Conservation (phyloP, 1,139 yeast species). For the Pichia sorboxylosa region DNA sequence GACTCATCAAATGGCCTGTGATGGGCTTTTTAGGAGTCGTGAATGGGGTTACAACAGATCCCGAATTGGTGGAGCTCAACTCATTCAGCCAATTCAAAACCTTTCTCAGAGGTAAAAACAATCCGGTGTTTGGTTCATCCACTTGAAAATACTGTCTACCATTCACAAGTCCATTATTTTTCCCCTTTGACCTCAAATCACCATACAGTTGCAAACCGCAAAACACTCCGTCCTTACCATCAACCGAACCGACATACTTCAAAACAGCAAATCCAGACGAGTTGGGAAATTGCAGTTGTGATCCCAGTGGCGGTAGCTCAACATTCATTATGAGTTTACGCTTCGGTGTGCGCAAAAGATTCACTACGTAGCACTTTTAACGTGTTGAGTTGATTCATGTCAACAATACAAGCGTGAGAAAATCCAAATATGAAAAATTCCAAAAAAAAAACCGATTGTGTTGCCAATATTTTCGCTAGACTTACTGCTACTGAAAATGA, state of each 20-base stretch:
- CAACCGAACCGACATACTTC: slow-evolving; percentile 62
- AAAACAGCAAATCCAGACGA: slow-evolving; percentile 39
- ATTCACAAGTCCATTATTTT: slow-evolving; percentile 63
- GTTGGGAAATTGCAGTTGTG: slow-evolving; percentile 7
- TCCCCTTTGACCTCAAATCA: slow-evolving; percentile 54
- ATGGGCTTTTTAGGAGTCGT: background rate
- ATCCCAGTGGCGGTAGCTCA: slow-evolving; percentile 9
- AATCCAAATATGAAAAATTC: too few species aligned
- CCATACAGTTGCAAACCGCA: slow-evolving; percentile 81
- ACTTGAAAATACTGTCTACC: slow-evolving; percentile 58
- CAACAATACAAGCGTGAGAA: too few species aligned
- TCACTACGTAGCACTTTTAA: too few species aligned
- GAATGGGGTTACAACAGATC: background rate
- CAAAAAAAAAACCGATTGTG: too few species aligned
- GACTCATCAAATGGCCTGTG: background rate
- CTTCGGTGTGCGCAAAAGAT: too few species aligned
- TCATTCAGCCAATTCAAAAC: slow-evolving; percentile 22
- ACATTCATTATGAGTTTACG: too few species aligned
- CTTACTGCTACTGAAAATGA: too few species aligned
- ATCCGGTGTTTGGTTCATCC: slow-evolving; percentile 50
- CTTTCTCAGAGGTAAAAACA: slow-evolving; percentile 62
- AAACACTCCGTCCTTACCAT: slow-evolving; percentile 65
- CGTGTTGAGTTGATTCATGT: too few species aligned
- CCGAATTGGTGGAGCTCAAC: background rate
- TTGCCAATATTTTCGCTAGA: too few species aligned